Percentiles rank a stretch among this genome's conserved stretches.
Evolutionary conservation across 192 early-diverging fungal species (phyloP).

Genomic region (Coemansia sp.): DNA sequence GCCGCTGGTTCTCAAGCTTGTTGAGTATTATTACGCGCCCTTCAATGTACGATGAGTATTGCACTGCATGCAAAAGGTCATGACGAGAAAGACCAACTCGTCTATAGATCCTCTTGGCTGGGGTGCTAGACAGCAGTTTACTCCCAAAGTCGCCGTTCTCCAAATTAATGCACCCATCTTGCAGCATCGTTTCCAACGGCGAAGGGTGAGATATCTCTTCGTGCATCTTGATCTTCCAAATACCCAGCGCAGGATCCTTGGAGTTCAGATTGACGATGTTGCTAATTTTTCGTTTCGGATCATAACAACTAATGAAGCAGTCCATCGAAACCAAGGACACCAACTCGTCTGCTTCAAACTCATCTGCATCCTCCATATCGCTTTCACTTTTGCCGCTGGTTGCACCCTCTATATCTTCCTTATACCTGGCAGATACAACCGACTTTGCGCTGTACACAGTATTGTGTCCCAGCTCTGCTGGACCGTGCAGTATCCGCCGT

Average conservation of each 20-base stretch:
- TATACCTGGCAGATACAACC: not conserved
- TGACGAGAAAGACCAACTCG: conserved; percentile 45
- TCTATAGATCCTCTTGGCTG: conserved; percentile 35
- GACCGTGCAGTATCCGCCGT: conserved; percentile 27
- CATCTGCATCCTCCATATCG: not conserved
- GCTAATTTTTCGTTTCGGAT: conserved; percentile 42
- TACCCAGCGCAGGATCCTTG: conserved; percentile 48
- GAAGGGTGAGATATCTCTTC: conserved; percentile 43
- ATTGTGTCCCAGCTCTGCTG: not conserved
- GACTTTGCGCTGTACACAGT: not conserved
- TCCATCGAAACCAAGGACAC: conserved; percentile 55
- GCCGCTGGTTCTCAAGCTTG: conserved; percentile 31
- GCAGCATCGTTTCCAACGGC: conserved; percentile 24
- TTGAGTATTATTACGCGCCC: conserved; percentile 37
- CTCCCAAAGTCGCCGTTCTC: conserved; percentile 3
- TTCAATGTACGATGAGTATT: conserved; percentile 38
- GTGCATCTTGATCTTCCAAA: conserved; percentile 57
- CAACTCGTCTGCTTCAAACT: conserved; percentile 16
- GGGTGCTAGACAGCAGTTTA: conserved; percentile 24
- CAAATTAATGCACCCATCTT: conserved; percentile 7
- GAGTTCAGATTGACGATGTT: conserved; percentile 38
- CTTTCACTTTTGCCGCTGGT: not conserved
- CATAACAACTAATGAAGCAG: conserved; percentile 45
- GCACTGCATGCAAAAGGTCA: conserved; percentile 39
- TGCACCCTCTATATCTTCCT: not conserved